Percentiles rank a stretch among this genome's conserved stretches.
These are phyloP conservation scores for California macrophylla DNA, from an alignment of 441 rosid genomes.

Conservation along the genomic window DNA sequence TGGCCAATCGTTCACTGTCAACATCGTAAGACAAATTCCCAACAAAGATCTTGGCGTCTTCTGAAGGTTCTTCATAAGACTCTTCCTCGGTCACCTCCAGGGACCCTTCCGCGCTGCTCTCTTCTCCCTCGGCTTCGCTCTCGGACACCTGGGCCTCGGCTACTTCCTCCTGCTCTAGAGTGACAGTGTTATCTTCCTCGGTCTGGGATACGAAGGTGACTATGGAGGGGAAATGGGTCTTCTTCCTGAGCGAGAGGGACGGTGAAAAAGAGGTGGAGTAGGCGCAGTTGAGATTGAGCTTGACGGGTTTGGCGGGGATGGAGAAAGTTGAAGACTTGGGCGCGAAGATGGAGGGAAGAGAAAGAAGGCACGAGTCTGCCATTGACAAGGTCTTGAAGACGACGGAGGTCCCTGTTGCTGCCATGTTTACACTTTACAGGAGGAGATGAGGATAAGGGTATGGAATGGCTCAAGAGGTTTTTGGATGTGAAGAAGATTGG, in stretches of 20 bases:
- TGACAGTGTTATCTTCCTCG: constrained; percentile 7
- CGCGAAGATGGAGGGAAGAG: neutral
- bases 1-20: constrained; percentile 18
- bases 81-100: neutral
- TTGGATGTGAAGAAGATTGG: neutral
- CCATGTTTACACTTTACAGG: neutral
- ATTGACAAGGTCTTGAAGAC: constrained; percentile 1
- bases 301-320: neutral
- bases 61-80: constrained; percentile 11
- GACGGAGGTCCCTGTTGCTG: neutral
- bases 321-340: neutral
- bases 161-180: constrained; percentile 11
- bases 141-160: neutral
- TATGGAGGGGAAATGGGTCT: neutral
- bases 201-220: constrained; percentile 4
- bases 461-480: neutral
- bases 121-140: neutral
- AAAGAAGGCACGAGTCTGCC: neutral
- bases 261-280: neutral
- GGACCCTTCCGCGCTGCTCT: neutral
- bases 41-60: constrained; percentile 18
- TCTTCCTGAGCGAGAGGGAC: neutral
- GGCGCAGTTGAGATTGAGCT: neutral
- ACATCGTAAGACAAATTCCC: constrained; percentile 21
- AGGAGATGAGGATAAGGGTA: neutral